Conservation (phyloP, 768 basidiomycete genomes). For the Suillus bovinus region DNA sequence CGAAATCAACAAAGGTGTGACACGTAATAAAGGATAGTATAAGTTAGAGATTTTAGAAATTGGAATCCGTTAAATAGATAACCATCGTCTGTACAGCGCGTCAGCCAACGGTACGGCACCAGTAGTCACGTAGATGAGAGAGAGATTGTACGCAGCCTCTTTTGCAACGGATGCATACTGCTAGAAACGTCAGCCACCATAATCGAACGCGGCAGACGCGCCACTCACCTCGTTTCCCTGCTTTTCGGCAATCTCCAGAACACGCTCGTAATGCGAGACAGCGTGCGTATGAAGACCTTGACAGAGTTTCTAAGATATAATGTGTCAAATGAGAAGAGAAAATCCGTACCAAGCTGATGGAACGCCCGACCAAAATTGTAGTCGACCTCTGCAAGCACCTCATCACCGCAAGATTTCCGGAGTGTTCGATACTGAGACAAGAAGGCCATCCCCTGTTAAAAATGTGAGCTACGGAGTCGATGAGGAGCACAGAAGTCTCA, state of each 20-base stretch:
- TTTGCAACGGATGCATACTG: constrained; percentile 57
- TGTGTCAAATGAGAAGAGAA: background rate
- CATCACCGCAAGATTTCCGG: constrained; percentile 43
- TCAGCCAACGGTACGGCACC: constrained; percentile 74
- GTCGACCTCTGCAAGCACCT: constrained; percentile 71
- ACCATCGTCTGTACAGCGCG: constrained; percentile 72
- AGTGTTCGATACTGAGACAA: constrained; percentile 77
- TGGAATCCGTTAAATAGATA: constrained; percentile 56
- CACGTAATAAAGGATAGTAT: constrained; percentile 3
- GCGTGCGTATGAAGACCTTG: constrained; percentile 82
- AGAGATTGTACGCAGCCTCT: constrained; percentile 89
- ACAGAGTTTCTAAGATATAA: constrained; percentile 1
- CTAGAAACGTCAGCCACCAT: constrained; percentile 15
- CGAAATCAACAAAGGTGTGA: constrained; percentile 1
- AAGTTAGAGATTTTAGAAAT: background rate
- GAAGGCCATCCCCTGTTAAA: constrained; percentile 77
- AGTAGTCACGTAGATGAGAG: constrained; percentile 77
- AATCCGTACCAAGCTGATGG: constrained; percentile 79
- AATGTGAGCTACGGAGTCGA: background rate
- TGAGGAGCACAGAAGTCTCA: constrained; percentile 19
- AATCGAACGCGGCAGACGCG: constrained; percentile 1
- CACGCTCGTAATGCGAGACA: constrained; percentile 79
- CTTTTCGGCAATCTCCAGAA: constrained; percentile 61
- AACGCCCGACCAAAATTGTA: constrained; percentile 93
- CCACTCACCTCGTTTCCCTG: constrained; percentile 33